Evolutionary conservation across 2,329 filamentous ascomycete species (phyloP), one percentile per base, ranked within the genome.

Genomic region (Fusarium irregulare): DNA sequence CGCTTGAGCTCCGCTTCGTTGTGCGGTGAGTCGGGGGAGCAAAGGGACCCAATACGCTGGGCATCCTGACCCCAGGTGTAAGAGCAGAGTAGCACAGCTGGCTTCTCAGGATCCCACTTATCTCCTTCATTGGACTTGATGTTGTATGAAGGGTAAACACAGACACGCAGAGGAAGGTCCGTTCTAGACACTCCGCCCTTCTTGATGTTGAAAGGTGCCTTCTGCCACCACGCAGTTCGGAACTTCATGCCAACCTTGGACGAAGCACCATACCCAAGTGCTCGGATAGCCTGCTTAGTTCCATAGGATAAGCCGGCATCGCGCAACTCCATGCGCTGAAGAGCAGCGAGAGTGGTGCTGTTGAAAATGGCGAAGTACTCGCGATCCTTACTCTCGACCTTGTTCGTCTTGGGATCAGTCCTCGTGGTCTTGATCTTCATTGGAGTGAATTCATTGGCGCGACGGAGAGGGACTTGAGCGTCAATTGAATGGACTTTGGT

Each of bases 31-130:
- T 51, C 28, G 3, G 32, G 57, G 2, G 51, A 65, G 25, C 45
- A 47, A 4, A 65, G 49, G 2, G 60, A 58, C 1, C 62, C 62
- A 4, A 65, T 42, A 0, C 62, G 62, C 5, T 65, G 49, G 3
- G 62, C 62, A 7, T 65, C 62, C 6, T 65, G 60, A 0, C 61
- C 59, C 62, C 62, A 65, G 0, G 62, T 65, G 4, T 65, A 65
- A 2, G 62, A 65, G 3, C 51, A 58, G 0, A 65, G 46, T 4
- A 64, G 60, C 4, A 65, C 62, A 3, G 62, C 62, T 4, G 62
- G 25, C 25, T 50, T 49, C 7, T 65, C 47, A 7, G 51, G 32
- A 14, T 40, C 45, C 23, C 20, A 27, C 21, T 58, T 30, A 0
- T 50, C n/a, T 0, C 51, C 28, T 6, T 37, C 28, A 6, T 34